Evolutionary conservation across 78 protist genomes (phyloP).

Genomic region (Dictyostelium capitatum): DNA sequence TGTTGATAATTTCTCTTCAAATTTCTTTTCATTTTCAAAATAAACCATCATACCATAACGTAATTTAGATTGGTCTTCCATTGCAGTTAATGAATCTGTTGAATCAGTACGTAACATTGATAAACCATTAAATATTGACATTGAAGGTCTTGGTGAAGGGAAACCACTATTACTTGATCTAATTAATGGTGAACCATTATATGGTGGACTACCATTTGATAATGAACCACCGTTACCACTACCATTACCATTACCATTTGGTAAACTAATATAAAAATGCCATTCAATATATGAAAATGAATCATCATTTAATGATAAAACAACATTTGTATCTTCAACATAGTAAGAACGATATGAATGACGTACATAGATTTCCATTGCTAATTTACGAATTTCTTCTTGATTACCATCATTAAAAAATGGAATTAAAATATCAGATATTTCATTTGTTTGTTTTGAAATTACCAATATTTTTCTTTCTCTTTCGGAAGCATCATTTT

Average conservation of each 20-base stretch:
- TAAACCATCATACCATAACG: conserved; percentile 80
- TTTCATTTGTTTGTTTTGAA: conserved; percentile 51
- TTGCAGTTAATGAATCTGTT: conserved; percentile 23
- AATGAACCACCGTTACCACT: background rate
- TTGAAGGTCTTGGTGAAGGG: conserved; percentile 15
- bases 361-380: conserved; percentile 71
- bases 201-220: background rate
- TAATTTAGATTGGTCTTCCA: conserved; percentile 55
- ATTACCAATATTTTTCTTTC: conserved; percentile 12
- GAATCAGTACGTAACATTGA: conserved; percentile 75
- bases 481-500: background rate
- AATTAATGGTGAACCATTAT: conserved; percentile 2
- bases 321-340: conserved; percentile 51
- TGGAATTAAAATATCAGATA: conserved; percentile 58
- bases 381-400: background rate
- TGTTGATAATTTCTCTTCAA: background rate
- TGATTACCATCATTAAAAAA: background rate
- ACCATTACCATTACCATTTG: background rate
- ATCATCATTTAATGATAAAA: background rate
- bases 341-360: conserved; percentile 71
- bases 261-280: conserved; percentile 68
- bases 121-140: conserved; percentile 53
- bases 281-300: conserved; percentile 43
- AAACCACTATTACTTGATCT: background rate
- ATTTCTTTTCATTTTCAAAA: conserved; percentile 41